These are phyloP conservation scores for Xylaria scruposa DNA, from an alignment of 495 filamentous ascomycete genomes.

Conservation along the genomic window DNA sequence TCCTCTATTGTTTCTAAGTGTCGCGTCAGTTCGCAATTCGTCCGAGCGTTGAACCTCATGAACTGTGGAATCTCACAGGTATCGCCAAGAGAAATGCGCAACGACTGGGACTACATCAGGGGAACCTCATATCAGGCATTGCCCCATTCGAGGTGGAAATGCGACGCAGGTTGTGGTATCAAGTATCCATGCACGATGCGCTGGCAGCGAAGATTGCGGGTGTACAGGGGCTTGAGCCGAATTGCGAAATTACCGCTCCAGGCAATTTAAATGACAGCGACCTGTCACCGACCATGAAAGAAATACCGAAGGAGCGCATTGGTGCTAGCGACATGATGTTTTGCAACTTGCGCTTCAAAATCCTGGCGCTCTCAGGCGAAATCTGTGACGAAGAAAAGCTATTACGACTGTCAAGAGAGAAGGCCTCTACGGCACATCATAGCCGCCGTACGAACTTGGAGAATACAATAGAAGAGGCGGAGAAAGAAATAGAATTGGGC, in stretches of 20 bases:
- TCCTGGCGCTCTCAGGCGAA: neutral
- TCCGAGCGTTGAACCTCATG: neutral
- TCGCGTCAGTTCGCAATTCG: neutral
- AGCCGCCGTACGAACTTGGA: neutral
- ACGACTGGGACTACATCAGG: slow-evolving; percentile 1
- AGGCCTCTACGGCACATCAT: neutral
- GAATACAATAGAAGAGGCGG: neutral
- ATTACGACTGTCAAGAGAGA: neutral
- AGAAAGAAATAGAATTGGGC: neutral
- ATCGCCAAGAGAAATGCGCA: neutral
- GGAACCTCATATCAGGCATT: neutral
- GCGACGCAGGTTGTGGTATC: slow-evolving; percentile 1
- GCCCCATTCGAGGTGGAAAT: neutral
- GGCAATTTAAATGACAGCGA: neutral
- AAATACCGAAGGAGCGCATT: neutral
- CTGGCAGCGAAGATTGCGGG: neutral
- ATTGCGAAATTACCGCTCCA: neutral
- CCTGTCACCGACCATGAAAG: neutral
- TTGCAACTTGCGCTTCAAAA: slow-evolving; percentile 8
- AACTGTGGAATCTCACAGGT: slow-evolving; percentile 1
- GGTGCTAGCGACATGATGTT: slow-evolving; percentile 3
- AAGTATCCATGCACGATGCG: neutral
- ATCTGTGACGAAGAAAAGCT: neutral
- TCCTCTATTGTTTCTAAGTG: neutral
- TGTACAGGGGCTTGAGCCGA: neutral